Evolutionary conservation across 306 rosid genomes (phyloP), one percentile per base, ranked within the genome.

Genomic region (Quercus glauca): DNA sequence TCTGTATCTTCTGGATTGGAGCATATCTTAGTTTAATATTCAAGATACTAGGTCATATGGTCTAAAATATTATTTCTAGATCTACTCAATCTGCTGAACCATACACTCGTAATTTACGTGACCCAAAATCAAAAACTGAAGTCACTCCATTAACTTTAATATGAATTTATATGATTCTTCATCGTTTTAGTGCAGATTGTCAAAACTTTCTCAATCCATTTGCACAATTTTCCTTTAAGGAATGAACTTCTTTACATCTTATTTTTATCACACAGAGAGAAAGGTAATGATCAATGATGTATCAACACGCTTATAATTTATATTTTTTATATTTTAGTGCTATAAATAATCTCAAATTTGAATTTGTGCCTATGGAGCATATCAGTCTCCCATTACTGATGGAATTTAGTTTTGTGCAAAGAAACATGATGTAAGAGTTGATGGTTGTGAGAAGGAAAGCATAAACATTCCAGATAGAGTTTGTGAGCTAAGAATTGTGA

Each of bases 181-280:
- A 55, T 53, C 56, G 73, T 78, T 73, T n/a, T 21, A 29, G 23
- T 58, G 82, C 77, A 76, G 57, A 82, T 43, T 73, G 79, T 64
- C 85, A 73, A 77, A 75, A 68, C 71, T 49, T 56, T 68, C 2
- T 20, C 52, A 18, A 68, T 69, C 17, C 25, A 63, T 31, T 69
- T 55, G 69, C 60, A 15, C 51, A 43, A 76, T 60, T 76, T 58
- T 23, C 23, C 49, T 25, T 41, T 74, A 9, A 55, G 77, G 51
- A 49, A 33, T 18, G 21, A 21, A 20, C 28, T 73, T 58, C 64
- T 21, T 57, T 57, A 20, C 10, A 20, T 57, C 9, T 57, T 8
- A 11, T 57, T 20, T 20, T n/a, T 57, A 57, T 57, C 10, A 8
- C 13, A 57, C 4, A 57, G 63, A 57, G 21, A 56, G 26, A 56